phyloP scores from a whole-genome alignment of 805 yeast species.

The Barnettozyma sucrosica region DNA sequence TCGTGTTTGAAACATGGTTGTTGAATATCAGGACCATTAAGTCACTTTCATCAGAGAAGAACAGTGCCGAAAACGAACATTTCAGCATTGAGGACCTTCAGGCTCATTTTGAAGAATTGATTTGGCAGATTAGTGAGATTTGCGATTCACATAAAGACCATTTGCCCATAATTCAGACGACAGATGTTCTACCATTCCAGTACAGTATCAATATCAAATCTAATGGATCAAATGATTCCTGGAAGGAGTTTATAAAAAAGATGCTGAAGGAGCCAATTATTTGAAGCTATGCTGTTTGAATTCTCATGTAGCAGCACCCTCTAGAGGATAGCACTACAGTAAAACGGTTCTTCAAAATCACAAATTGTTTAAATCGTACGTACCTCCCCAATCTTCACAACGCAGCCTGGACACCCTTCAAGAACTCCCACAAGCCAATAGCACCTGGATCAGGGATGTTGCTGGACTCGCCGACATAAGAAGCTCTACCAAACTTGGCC shows the following conservation, averaged over 20 bases:
- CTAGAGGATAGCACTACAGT: not conserved
- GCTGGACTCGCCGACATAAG: conserved; percentile 73
- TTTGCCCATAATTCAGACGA: conserved; percentile 67
- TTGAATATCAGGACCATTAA: conserved; percentile 44
- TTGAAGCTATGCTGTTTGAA: not conserved
- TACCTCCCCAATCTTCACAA: conserved; percentile 3
- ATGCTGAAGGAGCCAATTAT: conserved; percentile 27
- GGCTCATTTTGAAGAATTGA: conserved; percentile 34
- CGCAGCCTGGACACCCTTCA: conserved; percentile 32
- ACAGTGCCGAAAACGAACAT: not conserved
- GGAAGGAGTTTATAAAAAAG: conserved; percentile 36
- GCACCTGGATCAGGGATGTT: conserved; percentile 94
- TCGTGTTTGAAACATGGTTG: conserved; percentile 70
- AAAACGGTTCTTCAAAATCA: not conserved
- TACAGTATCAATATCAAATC: conserved; percentile 33
- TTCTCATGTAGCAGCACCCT: not conserved
- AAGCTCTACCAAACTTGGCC: conserved; percentile 91
- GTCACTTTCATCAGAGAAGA: conserved; percentile 11
- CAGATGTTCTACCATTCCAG: conserved; percentile 63
- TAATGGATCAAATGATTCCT: conserved; percentile 22
- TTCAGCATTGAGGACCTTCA: conserved; percentile 7
- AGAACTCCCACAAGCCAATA: conserved; percentile 63
- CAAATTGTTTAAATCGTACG: not conserved
- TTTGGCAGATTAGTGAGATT: conserved; percentile 44
- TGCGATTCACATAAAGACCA: conserved; percentile 56